Evolutionary conservation across 2,329 filamentous ascomycete genomes (phyloP).

Genomic region (Aspergillus pseudoviridinutans): DNA sequence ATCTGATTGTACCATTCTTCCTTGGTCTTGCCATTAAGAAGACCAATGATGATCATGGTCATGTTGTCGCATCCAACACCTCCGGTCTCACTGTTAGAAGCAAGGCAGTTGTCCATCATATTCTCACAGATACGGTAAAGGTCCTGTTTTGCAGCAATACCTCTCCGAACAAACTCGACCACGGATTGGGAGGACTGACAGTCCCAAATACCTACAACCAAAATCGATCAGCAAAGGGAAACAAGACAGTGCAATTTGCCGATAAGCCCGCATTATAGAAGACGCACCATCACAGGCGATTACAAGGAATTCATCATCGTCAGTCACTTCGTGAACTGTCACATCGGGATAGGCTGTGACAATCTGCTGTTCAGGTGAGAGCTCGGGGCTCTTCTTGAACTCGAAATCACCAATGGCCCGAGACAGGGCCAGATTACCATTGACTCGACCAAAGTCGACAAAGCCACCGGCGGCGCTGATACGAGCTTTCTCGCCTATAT

Average conservation of each 20-base stretch:
- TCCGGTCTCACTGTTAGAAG: conserved; percentile 95
- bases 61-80: conserved; percentile 99
- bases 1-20: conserved; percentile 98
- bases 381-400: conserved; percentile 98
- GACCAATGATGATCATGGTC: conserved; percentile 90
- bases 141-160: conserved; percentile 94
- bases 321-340: conserved; percentile 79
- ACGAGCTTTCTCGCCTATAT: conserved; percentile 82
- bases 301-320: conserved; percentile 94
- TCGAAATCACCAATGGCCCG: conserved; percentile 98
- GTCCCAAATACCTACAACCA: conserved; percentile 85
- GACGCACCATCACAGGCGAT: conserved; percentile 84
- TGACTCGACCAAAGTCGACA: conserved; percentile 97
- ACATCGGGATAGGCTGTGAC: conserved; percentile 97
- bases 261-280: neutral
- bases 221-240: conserved; percentile 2
- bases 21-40: conserved; percentile 87
- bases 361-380: conserved; percentile 97
- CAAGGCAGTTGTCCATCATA: conserved; percentile 99
- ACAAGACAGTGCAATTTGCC: neutral
- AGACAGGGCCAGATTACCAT: conserved; percentile 93
- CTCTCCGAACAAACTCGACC: conserved; percentile 91
- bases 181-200: conserved; percentile 98
- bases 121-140: conserved; percentile 96
- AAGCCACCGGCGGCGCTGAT: conserved; percentile 96